phyloP scores from a whole-genome alignment of 306 rosid species.

The Corylus avellana region DNA sequence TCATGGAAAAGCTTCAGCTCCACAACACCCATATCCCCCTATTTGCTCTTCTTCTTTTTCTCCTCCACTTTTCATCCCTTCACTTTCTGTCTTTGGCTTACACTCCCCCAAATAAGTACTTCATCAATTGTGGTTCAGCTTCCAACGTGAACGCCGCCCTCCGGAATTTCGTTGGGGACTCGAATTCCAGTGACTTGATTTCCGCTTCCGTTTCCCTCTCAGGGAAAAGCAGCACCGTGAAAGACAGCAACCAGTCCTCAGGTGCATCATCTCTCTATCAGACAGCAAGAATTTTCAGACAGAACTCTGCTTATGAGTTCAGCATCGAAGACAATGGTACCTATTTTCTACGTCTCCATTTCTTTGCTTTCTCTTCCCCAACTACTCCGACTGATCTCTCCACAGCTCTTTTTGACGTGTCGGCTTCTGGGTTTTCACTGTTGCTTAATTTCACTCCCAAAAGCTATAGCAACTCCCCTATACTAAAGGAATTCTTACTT shows the following conservation, averaged over 20 bases:
- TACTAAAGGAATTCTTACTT: slow-evolving; percentile 39
- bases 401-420: slow-evolving; percentile 39
- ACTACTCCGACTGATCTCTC: slow-evolving; percentile 17
- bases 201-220: slow-evolving; percentile 5
- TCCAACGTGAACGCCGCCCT: background rate
- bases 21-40: background rate
- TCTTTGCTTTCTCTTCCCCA: slow-evolving; percentile 36
- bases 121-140: slow-evolving; percentile 41
- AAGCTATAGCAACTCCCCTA: background rate
- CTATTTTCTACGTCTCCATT: slow-evolving; percentile 50
- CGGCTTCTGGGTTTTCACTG: slow-evolving; percentile 19
- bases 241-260: background rate
- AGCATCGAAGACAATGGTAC: background rate
- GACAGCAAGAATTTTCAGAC: slow-evolving; percentile 32
- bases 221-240: background rate
- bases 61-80: slow-evolving; percentile 25
- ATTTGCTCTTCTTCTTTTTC: slow-evolving; percentile 6
- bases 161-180: slow-evolving; percentile 37
- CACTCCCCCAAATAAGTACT: slow-evolving; percentile 24
- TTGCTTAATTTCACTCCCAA: slow-evolving; percentile 24
- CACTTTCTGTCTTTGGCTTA: slow-evolving; percentile 26
- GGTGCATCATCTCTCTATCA: slow-evolving; percentile 18
- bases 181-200: background rate
- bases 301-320: slow-evolving; percentile 34
- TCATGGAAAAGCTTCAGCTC: slow-evolving; percentile 13